Evolutionary conservation across 1,284 basidiomycete genomes (phyloP), one percentile per base, ranked within the genome.

Genomic region (Amylostereum areolatum): DNA sequence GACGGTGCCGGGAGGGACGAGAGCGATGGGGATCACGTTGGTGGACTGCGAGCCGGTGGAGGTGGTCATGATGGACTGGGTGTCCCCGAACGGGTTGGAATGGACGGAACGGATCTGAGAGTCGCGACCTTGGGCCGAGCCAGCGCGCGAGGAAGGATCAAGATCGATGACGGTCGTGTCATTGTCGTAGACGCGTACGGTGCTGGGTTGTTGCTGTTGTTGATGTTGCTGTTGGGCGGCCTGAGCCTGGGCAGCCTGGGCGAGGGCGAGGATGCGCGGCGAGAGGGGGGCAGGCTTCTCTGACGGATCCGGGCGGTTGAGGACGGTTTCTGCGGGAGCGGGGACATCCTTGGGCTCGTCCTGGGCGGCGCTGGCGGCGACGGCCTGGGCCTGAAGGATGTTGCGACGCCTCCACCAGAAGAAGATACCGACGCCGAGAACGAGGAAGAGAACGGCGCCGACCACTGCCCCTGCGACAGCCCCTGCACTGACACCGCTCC

Each of bases 21-120:
- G 73, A 4, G 86, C 86, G 55, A 90, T 91, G 52, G 88, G 88
- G 49, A 91, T 91, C 55, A 89, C 88, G 59, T 91, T 90, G 11
- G 88, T 87, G 36, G 78, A 78, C 61, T 85, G 83, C 9, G 85
- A 84, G 47, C 78, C 75, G 24, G 82, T 81, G 12, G 77, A 78
- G 1, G 73, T 71, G 12, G 88, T 90, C 65, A 87, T 84, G 52
- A 90, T 89, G 24, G 87, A 89, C 49, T 84, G 78, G 32, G 64
- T 69, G 61, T 90, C 87, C 36, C 78, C 77, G 65, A 90, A 90
- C n/a, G 87, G 87, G 68, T 89, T 87, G 45, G 68, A 71, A 30
- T 65, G 63, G 34, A 65, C 56, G 31, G 72, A 72, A 11, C 57
- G 61, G 52, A 62, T 62, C 24, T 49, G 51, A 48, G 55, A 61